Evolutionary conservation across 805 yeast species (phyloP), one percentile per base, ranked within the genome.

Genomic region (Hanseniaspora singularis): DNA sequence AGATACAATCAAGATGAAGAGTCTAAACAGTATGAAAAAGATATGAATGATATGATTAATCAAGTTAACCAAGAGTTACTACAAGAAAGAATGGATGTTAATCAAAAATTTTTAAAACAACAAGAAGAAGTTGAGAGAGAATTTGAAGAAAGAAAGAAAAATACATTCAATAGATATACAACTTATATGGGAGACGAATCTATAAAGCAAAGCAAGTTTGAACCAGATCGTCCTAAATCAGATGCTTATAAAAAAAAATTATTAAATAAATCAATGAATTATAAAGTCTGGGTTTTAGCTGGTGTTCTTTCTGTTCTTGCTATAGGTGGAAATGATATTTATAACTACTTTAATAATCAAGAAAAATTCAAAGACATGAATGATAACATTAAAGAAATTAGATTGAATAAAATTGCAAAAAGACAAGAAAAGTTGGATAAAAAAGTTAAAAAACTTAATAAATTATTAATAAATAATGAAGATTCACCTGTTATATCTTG

Each of bases 341-440:
- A 44, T 15, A 44, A 44, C 20, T 37, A 37, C 20, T 44, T 44
- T 30, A 27, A 18, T 5, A 33, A 44, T 23, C 26, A 44, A 31
- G 41, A 36, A 37, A 33, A 44, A 23, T 44, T 44, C 31, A 38
- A 27, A n/a, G 48, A 44, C 18, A 36, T 37, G 36, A 38, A 27
- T 10, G 48, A 37, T 22, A 37, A 23, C 12, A 44, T 44, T 16
- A 37, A 38, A 61, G 57, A 50, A 50, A 61, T 41, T 23, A 27
- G 23, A n/a, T 46, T 1, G 42, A 49, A n/a, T 44, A 46, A 18
- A 50, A 50, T 12, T 54, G 46, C 38, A 49, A 58, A 38, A 54
- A 59, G 57, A 51, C 55, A 44, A 6, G 57, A 51, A 2, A 48
- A 50, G 36, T 48, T 58, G 3, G 45, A 52, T 0, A 54, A 50